phyloP scores from a whole-genome alignment of 257 asterid genomes.

The Leonotis leonurus region DNA sequence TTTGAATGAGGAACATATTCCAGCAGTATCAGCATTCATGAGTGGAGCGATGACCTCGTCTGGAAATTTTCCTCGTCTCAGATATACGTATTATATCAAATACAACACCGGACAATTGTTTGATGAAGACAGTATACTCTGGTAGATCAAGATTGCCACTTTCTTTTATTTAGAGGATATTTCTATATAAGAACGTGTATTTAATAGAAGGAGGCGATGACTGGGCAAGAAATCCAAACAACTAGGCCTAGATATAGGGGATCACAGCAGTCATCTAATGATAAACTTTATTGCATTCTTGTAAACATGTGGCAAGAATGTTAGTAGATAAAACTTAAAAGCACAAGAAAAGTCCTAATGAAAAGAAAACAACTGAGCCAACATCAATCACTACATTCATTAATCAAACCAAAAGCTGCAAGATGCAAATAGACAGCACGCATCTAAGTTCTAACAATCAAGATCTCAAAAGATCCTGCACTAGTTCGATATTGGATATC shows the following conservation, averaged over 20 bases:
- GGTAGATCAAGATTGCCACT: no score
- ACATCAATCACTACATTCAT: background rate
- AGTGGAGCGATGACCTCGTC: background rate
- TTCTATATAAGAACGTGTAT: no score
- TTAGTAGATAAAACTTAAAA: no score
- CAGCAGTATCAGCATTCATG: background rate
- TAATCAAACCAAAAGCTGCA: background rate
- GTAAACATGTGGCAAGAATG: no score
- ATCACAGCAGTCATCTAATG: background rate
- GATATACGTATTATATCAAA: background rate
- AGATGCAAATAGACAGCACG: background rate
- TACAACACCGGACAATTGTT: background rate
- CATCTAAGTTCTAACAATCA: no score
- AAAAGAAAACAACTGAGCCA: background rate
- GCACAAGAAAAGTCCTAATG: no score
- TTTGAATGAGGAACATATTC: background rate
- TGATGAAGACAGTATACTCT: no score
- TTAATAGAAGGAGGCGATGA: background rate
- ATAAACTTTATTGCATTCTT: background rate
- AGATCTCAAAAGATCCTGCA: background rate
- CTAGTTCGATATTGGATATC: background rate
- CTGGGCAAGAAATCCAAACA: background rate
- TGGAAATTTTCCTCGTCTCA: background rate
- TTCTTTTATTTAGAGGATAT: no score
- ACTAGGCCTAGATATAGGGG: background rate